phyloP scores from a whole-genome alignment of 164 flowering plant genomes.

The Piper longum region DNA sequence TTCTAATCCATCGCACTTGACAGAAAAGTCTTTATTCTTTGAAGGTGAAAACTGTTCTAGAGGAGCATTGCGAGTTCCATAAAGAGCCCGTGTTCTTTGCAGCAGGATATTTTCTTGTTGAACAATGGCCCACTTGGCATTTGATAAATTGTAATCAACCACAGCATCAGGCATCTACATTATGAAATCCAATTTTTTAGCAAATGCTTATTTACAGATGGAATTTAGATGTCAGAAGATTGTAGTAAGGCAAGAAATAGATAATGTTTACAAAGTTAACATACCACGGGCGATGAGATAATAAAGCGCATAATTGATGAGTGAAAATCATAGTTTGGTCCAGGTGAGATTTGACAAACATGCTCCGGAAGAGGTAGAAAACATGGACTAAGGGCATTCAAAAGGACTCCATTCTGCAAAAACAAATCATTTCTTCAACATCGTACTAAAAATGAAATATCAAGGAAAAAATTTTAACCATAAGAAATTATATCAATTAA shows the following conservation, averaged over 20 bases:
- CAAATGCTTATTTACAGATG: no score
- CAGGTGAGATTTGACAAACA: conserved; percentile 73
- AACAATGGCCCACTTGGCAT: conserved; percentile 68
- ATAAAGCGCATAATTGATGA: conserved; percentile 77
- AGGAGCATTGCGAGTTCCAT: conserved; percentile 32
- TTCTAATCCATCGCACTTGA: conserved; percentile 22
- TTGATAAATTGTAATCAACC: conserved; percentile 73
- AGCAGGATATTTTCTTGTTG: conserved; percentile 81
- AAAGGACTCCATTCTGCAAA: conserved; percentile 37
- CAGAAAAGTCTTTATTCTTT: conserved; percentile 8
- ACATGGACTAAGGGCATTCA: conserved; percentile 38
- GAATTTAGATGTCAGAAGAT: no score
- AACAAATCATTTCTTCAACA: conserved; percentile 27
- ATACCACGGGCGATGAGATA: conserved; percentile 86
- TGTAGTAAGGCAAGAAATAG: no score
- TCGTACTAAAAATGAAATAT: not conserved
- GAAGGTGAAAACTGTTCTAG: conserved; percentile 11
- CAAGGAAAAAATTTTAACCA: no score
- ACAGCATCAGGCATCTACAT: conserved; percentile 95
- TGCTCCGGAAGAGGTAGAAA: conserved; percentile 73
- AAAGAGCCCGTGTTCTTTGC: conserved; percentile 64
- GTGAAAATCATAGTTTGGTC: conserved; percentile 78
- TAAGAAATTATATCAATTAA: no score
- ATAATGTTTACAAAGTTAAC: conserved; percentile 4
- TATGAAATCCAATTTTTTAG: not conserved